Conservation (phyloP, 2,329 filamentous ascomycete species). For the Penicillium sp. region DNA sequence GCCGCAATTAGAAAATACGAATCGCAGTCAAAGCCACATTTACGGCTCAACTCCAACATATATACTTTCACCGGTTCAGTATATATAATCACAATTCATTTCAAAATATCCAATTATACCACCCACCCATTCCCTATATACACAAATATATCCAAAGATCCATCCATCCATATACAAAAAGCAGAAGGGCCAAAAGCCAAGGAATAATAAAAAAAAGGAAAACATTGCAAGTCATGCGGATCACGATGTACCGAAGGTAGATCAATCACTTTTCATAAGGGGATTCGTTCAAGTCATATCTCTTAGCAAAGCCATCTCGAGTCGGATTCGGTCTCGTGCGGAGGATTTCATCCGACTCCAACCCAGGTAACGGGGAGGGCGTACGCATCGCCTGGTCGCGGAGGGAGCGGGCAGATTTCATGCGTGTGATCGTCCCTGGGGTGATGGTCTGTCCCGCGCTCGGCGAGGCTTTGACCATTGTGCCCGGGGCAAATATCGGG, state of each 20-base stretch:
- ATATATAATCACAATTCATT: neutral
- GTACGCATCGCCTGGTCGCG: conserved; percentile 16
- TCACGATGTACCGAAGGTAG: conserved; percentile 5
- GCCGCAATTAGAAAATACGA: neutral
- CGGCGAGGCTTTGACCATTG: conserved; percentile 55
- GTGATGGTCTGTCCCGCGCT: conserved; percentile 54
- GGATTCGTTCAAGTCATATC: conserved; percentile 31
- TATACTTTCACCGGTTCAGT: neutral
- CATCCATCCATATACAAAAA: conserved; percentile 3
- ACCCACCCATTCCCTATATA: neutral
- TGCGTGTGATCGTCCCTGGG: conserved; percentile 35
- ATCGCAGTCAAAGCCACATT: neutral
- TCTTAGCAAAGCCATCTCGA: conserved; percentile 22
- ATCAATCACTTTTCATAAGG: conserved; percentile 27
- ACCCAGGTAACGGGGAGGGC: conserved; percentile 11
- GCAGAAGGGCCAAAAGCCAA: too few species aligned
- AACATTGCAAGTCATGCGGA: conserved; percentile 4
- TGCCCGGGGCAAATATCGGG: conserved; percentile 51
- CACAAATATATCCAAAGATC: neutral
- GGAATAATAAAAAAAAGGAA: neutral
- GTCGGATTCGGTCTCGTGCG: neutral
- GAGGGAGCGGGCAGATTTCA: conserved; percentile 37
- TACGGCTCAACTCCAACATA: neutral
- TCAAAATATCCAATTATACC: neutral
- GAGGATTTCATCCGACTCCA: neutral